Percentiles rank a stretch among this genome's conserved stretches.
phyloP scores from a whole-genome alignment of 1,284 basidiomycete genomes.

The Moesziomyces globuligerus region DNA sequence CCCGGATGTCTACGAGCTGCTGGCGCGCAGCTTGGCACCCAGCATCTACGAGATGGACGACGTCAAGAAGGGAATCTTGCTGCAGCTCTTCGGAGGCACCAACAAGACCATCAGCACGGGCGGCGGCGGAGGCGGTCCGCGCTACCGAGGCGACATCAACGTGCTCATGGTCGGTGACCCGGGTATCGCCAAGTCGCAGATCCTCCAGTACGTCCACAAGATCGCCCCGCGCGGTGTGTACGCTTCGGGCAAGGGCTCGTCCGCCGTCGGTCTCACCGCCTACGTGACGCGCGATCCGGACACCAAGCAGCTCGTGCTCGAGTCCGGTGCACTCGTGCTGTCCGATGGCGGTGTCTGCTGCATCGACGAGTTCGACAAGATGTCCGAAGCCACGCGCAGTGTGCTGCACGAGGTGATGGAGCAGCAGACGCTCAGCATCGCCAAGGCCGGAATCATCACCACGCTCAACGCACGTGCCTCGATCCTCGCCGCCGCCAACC shows the following conservation, averaged over 20 bases:
- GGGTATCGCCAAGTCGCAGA: slow-evolving; percentile 96
- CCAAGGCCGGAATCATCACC: slow-evolving; percentile 99
- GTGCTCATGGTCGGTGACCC: slow-evolving; percentile 96
- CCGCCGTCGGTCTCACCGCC: slow-evolving; percentile 96
- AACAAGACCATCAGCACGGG: slow-evolving; percentile 93
- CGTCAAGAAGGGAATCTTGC: slow-evolving; percentile 95
- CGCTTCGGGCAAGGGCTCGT: slow-evolving; percentile 91
- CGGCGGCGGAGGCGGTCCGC: slow-evolving; percentile 91
- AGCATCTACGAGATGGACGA: slow-evolving; percentile 99
- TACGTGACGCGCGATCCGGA: slow-evolving; percentile 98
- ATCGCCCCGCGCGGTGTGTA: slow-evolving; percentile 93
- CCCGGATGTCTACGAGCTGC: slow-evolving; percentile 86
- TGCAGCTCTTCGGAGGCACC: slow-evolving; percentile 96
- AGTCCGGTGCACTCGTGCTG: slow-evolving; percentile 94
- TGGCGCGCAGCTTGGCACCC: slow-evolving; percentile 87
- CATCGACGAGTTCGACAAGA: slow-evolving; percentile 99
- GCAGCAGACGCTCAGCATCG: slow-evolving; percentile 99
- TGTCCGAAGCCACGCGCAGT: slow-evolving; percentile 94
- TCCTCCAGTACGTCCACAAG: slow-evolving; percentile 91
- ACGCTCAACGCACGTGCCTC: slow-evolving; percentile 97
- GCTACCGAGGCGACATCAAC: slow-evolving; percentile 98
- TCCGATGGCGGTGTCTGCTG: slow-evolving; percentile 98
- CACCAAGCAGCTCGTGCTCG: slow-evolving; percentile 95
- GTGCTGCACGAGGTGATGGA: slow-evolving; percentile 99
- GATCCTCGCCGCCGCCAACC: slow-evolving; percentile 95